Conservation (phyloP, 192 early-diverging fungal species). For the Coemansia sp. region DNA sequence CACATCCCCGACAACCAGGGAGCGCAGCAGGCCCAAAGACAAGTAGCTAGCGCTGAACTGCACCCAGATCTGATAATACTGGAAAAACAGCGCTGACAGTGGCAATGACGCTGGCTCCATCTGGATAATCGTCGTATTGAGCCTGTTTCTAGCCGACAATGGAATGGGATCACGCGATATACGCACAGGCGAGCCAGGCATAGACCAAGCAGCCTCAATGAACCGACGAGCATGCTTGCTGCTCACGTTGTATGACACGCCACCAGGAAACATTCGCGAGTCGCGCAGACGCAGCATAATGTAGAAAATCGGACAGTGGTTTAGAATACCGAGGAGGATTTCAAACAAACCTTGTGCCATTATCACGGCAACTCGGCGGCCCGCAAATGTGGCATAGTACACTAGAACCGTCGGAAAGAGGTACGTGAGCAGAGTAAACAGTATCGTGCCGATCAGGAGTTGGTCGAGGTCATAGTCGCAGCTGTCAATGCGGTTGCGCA, state of each 20-base stretch:
- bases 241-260: conserved; percentile 48
- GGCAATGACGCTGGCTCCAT: conserved; percentile 74
- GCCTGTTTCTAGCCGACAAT: conserved; percentile 35
- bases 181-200: conserved; percentile 44
- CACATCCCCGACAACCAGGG: conserved; percentile 77
- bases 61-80: conserved; percentile 84
- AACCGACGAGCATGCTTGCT: conserved; percentile 27
- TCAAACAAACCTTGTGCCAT: conserved; percentile 81
- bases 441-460: conserved; percentile 88
- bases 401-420: conserved; percentile 94
- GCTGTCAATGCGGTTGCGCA: conserved; percentile 90
- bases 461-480: conserved; percentile 96
- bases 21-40: conserved; percentile 70
- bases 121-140: conserved; percentile 45
- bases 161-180: conserved; percentile 53
- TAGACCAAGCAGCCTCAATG: conserved; percentile 49
- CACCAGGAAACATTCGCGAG: conserved; percentile 84
- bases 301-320: conserved; percentile 97
- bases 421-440: conserved; percentile 92
- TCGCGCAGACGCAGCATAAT: conserved; percentile 88
- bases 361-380: conserved; percentile 81
- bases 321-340: conserved; percentile 84
- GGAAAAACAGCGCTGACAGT: conserved; percentile 82
- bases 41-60: conserved; percentile 82
- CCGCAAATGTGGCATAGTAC: conserved; percentile 89